Evolutionary conservation across 108 stramenopile species (phyloP).

Genomic region (Cyclotella cryptica): DNA sequence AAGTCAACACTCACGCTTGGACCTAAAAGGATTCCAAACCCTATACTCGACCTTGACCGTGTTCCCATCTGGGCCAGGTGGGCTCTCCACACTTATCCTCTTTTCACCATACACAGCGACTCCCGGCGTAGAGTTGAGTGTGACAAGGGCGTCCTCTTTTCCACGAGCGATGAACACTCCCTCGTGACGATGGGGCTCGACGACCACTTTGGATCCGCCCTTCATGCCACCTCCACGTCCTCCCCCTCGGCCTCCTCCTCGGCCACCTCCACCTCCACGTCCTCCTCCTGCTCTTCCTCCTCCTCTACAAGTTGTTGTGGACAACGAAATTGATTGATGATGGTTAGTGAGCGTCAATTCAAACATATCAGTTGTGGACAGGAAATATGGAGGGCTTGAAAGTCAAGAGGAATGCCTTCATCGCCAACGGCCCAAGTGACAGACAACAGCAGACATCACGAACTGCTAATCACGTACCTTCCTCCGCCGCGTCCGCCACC

Average conservation of each 20-base stretch:
- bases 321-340: background rate
- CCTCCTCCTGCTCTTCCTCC: slow-evolving; percentile 63
- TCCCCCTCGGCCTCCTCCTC: slow-evolving; percentile 70
- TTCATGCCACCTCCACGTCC: slow-evolving; percentile 84
- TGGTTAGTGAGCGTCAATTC: background rate
- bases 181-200: slow-evolving; percentile 97
- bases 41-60: slow-evolving; percentile 98
- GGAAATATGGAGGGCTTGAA: background rate
- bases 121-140: slow-evolving; percentile 97
- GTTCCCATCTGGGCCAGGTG: slow-evolving; percentile 86
- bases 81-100: slow-evolving; percentile 94
- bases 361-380: background rate
- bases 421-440: no score
- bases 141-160: slow-evolving; percentile 99
- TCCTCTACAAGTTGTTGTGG: slow-evolving; percentile 20
- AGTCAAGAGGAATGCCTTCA: no score
- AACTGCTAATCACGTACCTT: slow-evolving; percentile 1
- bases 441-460: background rate
- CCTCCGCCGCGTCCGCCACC: slow-evolving; percentile 58
- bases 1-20: slow-evolving; percentile 85
- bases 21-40: slow-evolving; percentile 99
- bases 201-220: slow-evolving; percentile 96
- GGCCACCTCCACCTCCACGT: slow-evolving; percentile 60
- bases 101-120: slow-evolving; percentile 99
- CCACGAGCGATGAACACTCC: slow-evolving; percentile 98